Percentiles rank a stretch among this genome's conserved stretches.
Evolutionary conservation across 2,329 filamentous ascomycete genomes (phyloP).

Genomic region (Epichloe amarillans): DNA sequence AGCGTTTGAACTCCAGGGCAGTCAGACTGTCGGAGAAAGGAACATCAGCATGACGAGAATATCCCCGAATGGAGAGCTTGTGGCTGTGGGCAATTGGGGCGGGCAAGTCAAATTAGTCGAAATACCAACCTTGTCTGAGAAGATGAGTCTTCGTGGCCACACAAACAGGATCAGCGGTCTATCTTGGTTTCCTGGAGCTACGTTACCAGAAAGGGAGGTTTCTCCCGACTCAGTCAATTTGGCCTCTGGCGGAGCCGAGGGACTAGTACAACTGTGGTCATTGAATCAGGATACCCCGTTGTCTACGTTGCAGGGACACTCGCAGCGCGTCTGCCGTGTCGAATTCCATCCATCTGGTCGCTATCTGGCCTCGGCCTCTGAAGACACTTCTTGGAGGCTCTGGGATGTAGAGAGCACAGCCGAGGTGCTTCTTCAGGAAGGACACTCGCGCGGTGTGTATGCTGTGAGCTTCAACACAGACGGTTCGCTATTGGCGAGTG

Average conservation of each 20-base stretch:
- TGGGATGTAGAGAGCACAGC: conserved; percentile 85
- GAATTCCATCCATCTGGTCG: conserved; percentile 89
- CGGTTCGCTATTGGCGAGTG: conserved; percentile 79
- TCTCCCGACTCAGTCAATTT: conserved; percentile 67
- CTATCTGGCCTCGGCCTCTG: conserved; percentile 85
- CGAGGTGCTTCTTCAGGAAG: conserved; percentile 81
- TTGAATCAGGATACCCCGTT: conserved; percentile 75
- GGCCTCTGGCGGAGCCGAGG: conserved; percentile 81
- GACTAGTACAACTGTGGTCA: conserved; percentile 81
- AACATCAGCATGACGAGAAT: conserved; percentile 88
- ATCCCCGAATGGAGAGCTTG: conserved; percentile 66
- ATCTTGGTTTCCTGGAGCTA: conserved; percentile 78
- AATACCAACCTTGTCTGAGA: conserved; percentile 70
- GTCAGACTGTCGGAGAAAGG: conserved; percentile 81
- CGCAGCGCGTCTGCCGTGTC: conserved; percentile 74
- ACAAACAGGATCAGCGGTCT: conserved; percentile 82
- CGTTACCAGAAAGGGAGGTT: conserved; percentile 55
- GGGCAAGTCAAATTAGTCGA: conserved; percentile 78
- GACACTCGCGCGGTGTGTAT: conserved; percentile 88
- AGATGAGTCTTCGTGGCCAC: conserved; percentile 65
- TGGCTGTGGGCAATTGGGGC: conserved; percentile 88
- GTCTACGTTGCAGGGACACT: conserved; percentile 70
- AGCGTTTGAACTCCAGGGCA: conserved; percentile 81
- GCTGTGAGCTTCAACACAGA: conserved; percentile 81
- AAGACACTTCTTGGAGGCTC: conserved; percentile 91